Base-by-base conservation (phyloP, 345 rosid genomes). In the Salix purpurea region DNA sequence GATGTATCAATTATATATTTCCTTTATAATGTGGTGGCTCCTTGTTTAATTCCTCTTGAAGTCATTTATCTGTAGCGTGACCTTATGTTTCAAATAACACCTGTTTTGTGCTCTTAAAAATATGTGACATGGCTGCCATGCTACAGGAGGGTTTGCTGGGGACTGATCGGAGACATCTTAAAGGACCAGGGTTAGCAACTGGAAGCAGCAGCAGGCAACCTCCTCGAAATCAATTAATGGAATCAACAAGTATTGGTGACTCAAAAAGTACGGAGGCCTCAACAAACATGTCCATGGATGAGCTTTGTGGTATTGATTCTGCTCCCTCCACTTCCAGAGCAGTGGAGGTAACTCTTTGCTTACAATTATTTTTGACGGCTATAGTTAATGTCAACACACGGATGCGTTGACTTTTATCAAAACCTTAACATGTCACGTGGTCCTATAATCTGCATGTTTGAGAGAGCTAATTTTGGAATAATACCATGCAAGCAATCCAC, bases 251-350 rank as follows among this genome's bases (percentile, higher is more conserved):
- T 83, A 69, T 81, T 72, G 90, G 83, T 14, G 97, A 90, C 83
- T 91, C 94, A 1, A 93, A 87, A 86, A 91, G 87, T 81, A 86
- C 87, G 0, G 97, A 96, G 83, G 91, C 91, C 60, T 90, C 91
- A 24, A 79, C 91, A 11, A 90, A 83, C 78, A 65, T 84, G 73
- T 86, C 90, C 19, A n/a, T 87, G 86, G 92, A 96, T 76, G 94
- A 96, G 67, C 84, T 88, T 42, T 79, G 89, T 74, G 86, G 86
- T 64, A 88, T 85, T 65, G 94, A 92, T 83, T 91, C 96, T 72
- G 86, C 86, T 72, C 92, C 96, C 4, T 91, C 98, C 21, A 86
- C 95, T 76, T 96, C 99, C 56, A 91, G 99, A 85, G 78, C 87
- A 13, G 83, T 78, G 73, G 98, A 96, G 91, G 98, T 91, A 86